Conservation (phyloP, 2,329 filamentous ascomycete genomes). For the Nemania sp. region DNA sequence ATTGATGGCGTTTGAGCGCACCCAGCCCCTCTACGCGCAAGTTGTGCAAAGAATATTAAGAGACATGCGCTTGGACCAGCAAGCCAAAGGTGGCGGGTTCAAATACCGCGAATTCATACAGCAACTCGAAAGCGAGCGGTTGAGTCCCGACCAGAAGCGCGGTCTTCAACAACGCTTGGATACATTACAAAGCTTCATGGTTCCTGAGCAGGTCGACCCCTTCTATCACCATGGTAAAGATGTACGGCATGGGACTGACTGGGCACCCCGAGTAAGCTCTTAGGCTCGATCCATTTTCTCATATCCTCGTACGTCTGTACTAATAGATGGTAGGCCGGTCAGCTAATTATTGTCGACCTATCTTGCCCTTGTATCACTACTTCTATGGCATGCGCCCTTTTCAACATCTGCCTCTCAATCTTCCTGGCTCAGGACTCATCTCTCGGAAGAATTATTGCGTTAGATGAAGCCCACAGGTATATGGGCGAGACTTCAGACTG, state of each 20-base stretch:
- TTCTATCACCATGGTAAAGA: neutral
- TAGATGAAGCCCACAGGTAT: conserved; percentile 86
- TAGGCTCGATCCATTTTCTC: neutral
- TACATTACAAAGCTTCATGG: conserved; percentile 73
- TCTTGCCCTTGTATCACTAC: conserved; percentile 77
- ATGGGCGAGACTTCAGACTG: conserved; percentile 70
- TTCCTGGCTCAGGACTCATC: conserved; percentile 68
- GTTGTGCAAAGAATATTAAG: conserved; percentile 67
- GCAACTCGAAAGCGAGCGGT: conserved; percentile 51
- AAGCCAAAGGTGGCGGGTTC: conserved; percentile 55
- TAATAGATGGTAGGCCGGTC: conserved; percentile 54
- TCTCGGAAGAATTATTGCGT: conserved; percentile 71
- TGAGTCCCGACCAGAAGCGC: conserved; percentile 62
- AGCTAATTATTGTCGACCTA: conserved; percentile 76
- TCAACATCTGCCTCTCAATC: conserved; percentile 76
- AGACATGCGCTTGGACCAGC: conserved; percentile 63
- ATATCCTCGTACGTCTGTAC: neutral
- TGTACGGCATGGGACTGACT: conserved; percentile 45
- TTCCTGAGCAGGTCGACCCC: conserved; percentile 42
- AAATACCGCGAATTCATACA: conserved; percentile 63
- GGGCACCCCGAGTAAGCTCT: conserved; percentile 45
- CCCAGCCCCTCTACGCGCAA: conserved; percentile 69
- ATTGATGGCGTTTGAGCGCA: conserved; percentile 66
- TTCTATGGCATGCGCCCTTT: conserved; percentile 76
- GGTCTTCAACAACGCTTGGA: conserved; percentile 71